These are phyloP conservation scores for Cercis canadensis DNA, from an alignment of 306 rosid species.

Conservation along the genomic window DNA sequence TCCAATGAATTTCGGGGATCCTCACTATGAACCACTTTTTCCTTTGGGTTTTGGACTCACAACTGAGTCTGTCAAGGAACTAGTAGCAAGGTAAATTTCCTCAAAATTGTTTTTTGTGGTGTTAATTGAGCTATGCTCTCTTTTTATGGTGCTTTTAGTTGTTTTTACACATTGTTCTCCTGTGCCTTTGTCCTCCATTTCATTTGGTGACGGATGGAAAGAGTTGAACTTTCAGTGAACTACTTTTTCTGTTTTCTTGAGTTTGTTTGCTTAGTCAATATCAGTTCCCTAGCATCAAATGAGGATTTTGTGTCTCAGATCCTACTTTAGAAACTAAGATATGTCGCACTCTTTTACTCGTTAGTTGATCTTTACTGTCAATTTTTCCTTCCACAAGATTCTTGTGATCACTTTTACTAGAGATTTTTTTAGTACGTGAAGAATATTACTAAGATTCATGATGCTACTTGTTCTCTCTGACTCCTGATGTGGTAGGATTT, in stretches of 20 bases:
- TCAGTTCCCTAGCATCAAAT: too few relatives aligned
- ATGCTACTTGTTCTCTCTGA: not conserved
- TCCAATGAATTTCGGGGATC: slow-evolving; percentile 87
- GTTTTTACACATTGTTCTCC: not conserved
- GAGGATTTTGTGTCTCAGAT: not conserved
- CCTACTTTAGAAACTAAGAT: not conserved
- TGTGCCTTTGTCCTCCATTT: not conserved
- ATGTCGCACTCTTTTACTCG: not conserved
- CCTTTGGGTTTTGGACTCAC: slow-evolving; percentile 81
- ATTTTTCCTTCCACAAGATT: not conserved
- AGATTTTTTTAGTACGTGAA: slow-evolving; percentile 8
- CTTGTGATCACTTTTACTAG: too few relatives aligned
- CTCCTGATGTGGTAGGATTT: too few relatives aligned
- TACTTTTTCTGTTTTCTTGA: too few relatives aligned
- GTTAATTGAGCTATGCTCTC: not conserved
- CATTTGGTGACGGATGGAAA: not conserved
- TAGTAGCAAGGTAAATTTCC: slow-evolving; percentile 61
- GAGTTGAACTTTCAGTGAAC: not conserved
- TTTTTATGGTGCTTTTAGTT: too few relatives aligned
- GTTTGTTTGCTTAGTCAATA: not conserved
- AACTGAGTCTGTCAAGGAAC: slow-evolving; percentile 72
- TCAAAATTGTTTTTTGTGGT: slow-evolving; percentile 1
- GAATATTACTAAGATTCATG: not conserved
- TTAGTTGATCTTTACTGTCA: not conserved
- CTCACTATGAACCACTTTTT: slow-evolving; percentile 93